Evolutionary conservation across 306 rosid genomes (phyloP).

Genomic region (Lathyrus aphaca): DNA sequence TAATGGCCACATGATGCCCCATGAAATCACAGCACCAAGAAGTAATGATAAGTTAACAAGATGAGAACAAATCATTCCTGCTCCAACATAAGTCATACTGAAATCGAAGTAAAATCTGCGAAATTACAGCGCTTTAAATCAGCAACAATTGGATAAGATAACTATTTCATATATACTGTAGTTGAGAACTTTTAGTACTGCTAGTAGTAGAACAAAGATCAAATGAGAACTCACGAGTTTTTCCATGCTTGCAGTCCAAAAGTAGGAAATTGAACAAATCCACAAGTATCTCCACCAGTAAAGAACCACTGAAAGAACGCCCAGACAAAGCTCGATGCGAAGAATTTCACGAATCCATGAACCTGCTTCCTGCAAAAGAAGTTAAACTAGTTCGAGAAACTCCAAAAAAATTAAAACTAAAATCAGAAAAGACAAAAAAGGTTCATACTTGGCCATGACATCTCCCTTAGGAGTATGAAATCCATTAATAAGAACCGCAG

Average conservation of each 20-base stretch:
- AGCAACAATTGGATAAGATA: slow-evolving; percentile 20
- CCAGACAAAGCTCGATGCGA: slow-evolving; percentile 85
- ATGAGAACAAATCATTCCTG: slow-evolving; percentile 98
- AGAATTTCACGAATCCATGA: slow-evolving; percentile 72
- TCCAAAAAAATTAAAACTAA: neutral
- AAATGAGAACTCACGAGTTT: slow-evolving; percentile 60
- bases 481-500: slow-evolving; percentile 96
- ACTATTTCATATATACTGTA: slow-evolving; percentile 26
- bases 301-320: slow-evolving; percentile 95
- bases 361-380: slow-evolving; percentile 79
- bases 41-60: slow-evolving; percentile 90
- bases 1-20: slow-evolving; percentile 99
- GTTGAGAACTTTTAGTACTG: neutral
- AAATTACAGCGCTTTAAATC: slow-evolving; percentile 37
- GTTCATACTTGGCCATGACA: slow-evolving; percentile 75
- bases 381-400: slow-evolving; percentile 37
- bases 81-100: slow-evolving; percentile 97
- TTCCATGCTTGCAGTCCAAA: slow-evolving; percentile 89
- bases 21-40: slow-evolving; percentile 89
- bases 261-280: slow-evolving; percentile 90
- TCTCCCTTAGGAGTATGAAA: slow-evolving; percentile 94
- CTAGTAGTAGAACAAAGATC: slow-evolving; percentile 15
- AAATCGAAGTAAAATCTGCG: slow-evolving; percentile 96
- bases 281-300: slow-evolving; percentile 78
- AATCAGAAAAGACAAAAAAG: slow-evolving; percentile 5